Conservation (phyloP, 768 basidiomycete genomes). For the Agaricus bisporus region DNA sequence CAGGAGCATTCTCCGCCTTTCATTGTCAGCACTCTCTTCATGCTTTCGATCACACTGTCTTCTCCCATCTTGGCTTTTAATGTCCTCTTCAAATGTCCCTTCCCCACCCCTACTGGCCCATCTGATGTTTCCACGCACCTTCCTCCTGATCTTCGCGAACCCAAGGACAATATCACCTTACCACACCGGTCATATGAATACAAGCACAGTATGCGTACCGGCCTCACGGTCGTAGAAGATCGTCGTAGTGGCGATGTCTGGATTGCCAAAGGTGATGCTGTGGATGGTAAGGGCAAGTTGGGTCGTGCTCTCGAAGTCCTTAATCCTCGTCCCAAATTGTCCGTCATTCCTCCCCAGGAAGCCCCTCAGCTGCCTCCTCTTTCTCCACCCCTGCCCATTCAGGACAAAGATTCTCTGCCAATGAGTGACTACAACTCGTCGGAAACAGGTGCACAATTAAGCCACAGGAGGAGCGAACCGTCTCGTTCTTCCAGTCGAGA, state of each 20-base stretch:
- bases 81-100: conserved; percentile 50
- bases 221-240: conserved; percentile 63
- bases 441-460: conserved; percentile 52
- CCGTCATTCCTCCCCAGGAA: conserved; percentile 57
- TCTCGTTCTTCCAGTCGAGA: conserved; percentile 47
- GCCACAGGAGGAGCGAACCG: conserved; percentile 44
- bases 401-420: conserved; percentile 40
- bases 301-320: conserved; percentile 61
- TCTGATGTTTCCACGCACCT: conserved; percentile 47
- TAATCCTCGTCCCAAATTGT: conserved; percentile 56
- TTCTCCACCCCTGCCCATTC: conserved; percentile 60
- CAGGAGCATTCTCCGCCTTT: conserved; percentile 31
- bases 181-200: conserved; percentile 48
- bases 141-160: conserved; percentile 29
- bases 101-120: conserved; percentile 62
- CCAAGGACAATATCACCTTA: conserved; percentile 32
- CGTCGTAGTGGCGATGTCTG: conserved; percentile 72
- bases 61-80: conserved; percentile 62
- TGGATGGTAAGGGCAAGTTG: conserved; percentile 58
- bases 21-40: conserved; percentile 42
- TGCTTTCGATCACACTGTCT: conserved; percentile 61
- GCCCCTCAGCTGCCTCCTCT: conserved; percentile 34
- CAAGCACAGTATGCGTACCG: conserved; percentile 58
- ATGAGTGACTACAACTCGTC: conserved; percentile 44
- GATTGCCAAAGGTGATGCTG: conserved; percentile 66